phyloP scores from a whole-genome alignment of 2,329 filamentous ascomycete species.

The Paraphoma sp. region DNA sequence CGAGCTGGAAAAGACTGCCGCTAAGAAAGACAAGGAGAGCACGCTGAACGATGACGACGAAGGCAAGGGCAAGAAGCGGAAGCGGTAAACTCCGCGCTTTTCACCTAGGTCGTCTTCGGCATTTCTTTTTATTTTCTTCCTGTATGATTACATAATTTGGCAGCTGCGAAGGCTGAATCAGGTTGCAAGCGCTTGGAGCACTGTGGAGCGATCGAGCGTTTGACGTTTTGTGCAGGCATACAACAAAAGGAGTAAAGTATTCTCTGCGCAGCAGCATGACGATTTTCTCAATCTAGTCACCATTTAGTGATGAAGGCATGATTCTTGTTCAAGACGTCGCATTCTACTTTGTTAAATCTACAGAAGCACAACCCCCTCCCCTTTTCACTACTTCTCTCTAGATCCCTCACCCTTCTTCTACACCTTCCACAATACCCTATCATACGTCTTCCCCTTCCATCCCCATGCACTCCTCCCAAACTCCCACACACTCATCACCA shows the following conservation, averaged over 20 bases:
- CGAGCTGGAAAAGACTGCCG: constrained; percentile 86
- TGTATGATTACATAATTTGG: background rate
- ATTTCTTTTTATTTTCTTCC: background rate
- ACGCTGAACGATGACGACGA: constrained; percentile 61
- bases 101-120: background rate
- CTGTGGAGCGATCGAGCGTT: background rate
- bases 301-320: background rate
- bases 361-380: too few relatives aligned
- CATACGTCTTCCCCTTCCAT: background rate
- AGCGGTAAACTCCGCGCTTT: constrained; percentile 21
- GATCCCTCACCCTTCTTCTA: background rate
- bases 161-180: background rate
- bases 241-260: background rate
- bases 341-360: too few relatives aligned
- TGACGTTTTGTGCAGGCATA: background rate
- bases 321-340: too few relatives aligned
- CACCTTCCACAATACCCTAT: background rate
- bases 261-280: background rate
- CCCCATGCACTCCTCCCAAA: background rate
- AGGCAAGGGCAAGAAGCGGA: constrained; percentile 75
- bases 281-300: background rate
- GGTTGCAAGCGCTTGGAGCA: background rate
- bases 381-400: too few relatives aligned
- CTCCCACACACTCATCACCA: background rate
- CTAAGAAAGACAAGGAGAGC: constrained; percentile 66